Conservation (phyloP, 495 filamentous ascomycete genomes). For the Xylaria palmicola region DNA sequence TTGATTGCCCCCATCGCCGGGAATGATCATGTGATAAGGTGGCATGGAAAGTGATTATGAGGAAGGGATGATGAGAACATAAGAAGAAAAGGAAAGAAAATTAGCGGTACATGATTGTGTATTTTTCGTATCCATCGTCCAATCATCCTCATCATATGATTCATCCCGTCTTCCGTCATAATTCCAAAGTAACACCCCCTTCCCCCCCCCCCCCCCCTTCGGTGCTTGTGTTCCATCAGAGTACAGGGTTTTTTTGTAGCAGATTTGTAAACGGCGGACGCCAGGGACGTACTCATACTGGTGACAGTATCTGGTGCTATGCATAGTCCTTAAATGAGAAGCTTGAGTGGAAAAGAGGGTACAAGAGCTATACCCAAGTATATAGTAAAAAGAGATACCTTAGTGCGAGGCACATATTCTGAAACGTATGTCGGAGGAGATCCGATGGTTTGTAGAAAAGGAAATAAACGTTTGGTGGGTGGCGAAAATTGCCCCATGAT, state of each 20-base stretch:
- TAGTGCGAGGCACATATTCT: no score
- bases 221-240: not conserved
- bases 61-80: not conserved
- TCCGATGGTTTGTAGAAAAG: not conserved
- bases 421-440: not conserved
- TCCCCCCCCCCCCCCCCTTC: not conserved
- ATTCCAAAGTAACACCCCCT: not conserved
- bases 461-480: not conserved
- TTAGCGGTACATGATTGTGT: not conserved
- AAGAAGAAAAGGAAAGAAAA: not conserved
- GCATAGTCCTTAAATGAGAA: not conserved
- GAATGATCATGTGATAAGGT: no score
- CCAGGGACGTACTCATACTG: no score
- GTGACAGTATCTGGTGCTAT: not conserved
- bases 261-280: not conserved
- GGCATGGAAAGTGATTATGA: not conserved
- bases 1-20: no score
- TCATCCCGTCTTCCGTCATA: not conserved
- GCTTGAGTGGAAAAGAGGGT: not conserved
- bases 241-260: not conserved
- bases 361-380: no score
- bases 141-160: not conserved
- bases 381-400: no score
- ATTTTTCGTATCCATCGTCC: not conserved
- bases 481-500: no score